Evolutionary conservation across 2,329 filamentous ascomycete genomes (phyloP).

Genomic region (Aureobasidium leucospermi): DNA sequence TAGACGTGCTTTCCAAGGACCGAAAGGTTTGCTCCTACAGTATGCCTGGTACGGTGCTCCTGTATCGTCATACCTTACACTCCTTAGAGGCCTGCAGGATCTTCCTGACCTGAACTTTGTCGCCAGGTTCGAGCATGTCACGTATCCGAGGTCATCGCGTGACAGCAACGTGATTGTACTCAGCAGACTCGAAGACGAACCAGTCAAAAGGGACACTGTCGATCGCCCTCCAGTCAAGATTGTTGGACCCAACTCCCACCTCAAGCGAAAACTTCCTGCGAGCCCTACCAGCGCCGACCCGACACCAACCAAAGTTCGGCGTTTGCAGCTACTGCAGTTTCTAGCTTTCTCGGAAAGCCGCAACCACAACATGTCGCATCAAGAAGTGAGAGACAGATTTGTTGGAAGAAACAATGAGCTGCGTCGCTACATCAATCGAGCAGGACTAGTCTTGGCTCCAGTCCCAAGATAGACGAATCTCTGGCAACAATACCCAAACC

Average conservation of each 20-base stretch:
- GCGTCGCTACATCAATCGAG: background rate
- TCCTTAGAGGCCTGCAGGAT: background rate
- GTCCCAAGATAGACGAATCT: background rate
- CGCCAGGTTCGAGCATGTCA: background rate
- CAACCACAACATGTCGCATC: background rate
- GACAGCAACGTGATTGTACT: background rate
- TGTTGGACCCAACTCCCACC: background rate
- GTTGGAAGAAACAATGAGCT: background rate
- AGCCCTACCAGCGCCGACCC: background rate
- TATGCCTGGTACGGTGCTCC: background rate
- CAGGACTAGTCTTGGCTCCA: background rate
- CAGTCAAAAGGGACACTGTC: background rate
- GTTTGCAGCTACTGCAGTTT: background rate
- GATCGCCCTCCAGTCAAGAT: background rate
- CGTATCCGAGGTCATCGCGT: background rate
- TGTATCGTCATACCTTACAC: background rate
- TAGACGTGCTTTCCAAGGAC: background rate
- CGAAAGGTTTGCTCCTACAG: background rate
- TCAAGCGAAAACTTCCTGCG: background rate
- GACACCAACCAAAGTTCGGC: background rate
- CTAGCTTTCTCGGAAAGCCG: slow-evolving; percentile 1
- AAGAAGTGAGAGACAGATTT: background rate
- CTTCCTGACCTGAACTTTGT: background rate
- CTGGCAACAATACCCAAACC: background rate
- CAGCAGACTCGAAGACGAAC: background rate